Conservation (phyloP, 2,329 filamentous ascomycete genomes). For the Gliomastix tumulicola region DNA sequence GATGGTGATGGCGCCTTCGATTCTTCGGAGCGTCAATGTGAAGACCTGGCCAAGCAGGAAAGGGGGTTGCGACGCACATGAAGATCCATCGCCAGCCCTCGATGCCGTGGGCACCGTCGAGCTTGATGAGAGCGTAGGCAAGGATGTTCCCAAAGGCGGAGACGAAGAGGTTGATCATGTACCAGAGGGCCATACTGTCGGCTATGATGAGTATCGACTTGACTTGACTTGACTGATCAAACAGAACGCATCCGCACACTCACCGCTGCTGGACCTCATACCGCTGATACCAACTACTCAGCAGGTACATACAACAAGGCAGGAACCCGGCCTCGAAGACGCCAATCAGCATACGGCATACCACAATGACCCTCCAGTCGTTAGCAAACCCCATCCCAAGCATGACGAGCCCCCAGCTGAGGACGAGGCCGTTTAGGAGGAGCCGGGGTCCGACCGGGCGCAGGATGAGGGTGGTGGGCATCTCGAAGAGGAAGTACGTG, state of each 20-base stretch:
- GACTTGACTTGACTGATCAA: not conserved
- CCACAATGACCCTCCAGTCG: constrained; percentile 5
- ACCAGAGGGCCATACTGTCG: constrained; percentile 18
- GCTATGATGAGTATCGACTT: no score
- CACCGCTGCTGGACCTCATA: constrained; percentile 54
- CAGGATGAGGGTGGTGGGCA: constrained; percentile 20
- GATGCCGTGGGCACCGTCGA: constrained; percentile 34
- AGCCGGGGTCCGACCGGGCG: constrained; percentile 18
- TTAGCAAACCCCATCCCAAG: constrained; percentile 19
- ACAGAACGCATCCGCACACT: not conserved
- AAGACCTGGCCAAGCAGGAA: no score
- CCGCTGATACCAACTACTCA: constrained; percentile 21
- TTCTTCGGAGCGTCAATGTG: no score
- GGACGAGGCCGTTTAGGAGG: constrained; percentile 19
- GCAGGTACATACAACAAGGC: constrained; percentile 33
- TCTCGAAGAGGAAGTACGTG: constrained; percentile 21
- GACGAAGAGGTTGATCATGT: constrained; percentile 18
- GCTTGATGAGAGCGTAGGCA: constrained; percentile 43
- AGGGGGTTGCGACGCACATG: no score
- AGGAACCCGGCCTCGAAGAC: constrained; percentile 37
- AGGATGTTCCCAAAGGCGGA: constrained; percentile 18
- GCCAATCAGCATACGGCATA: constrained; percentile 5
- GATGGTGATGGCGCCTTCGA: constrained; percentile 55
- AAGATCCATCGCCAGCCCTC: constrained; percentile 37
- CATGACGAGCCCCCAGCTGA: constrained; percentile 20